Conservation (phyloP, 805 yeast species). For the Sugiyamaella qingdaonensis region DNA sequence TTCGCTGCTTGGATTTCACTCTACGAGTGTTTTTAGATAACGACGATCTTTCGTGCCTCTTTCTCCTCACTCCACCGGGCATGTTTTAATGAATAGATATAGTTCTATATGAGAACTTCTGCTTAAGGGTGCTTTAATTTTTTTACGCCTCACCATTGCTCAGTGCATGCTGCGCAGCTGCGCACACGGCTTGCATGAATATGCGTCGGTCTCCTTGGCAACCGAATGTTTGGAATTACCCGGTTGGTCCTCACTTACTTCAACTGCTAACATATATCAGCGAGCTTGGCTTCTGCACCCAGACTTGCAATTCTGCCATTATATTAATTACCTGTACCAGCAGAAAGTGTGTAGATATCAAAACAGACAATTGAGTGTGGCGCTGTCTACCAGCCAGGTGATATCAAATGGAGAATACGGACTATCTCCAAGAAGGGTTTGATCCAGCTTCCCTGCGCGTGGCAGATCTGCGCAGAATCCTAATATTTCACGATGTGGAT, state of each 20-base stretch:
- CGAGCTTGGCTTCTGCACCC: too few relatives aligned
- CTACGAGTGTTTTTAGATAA: slow-evolving; percentile 66
- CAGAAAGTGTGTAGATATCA: too few relatives aligned
- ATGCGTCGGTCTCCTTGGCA: neutral
- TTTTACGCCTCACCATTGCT: neutral
- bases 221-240: slow-evolving; percentile 1
- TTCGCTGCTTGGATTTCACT: slow-evolving; percentile 63
- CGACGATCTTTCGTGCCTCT: slow-evolving; percentile 75
- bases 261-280: too few relatives aligned
- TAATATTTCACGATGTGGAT: slow-evolving; percentile 57
- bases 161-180: neutral
- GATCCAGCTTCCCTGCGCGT: slow-evolving; percentile 63
- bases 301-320: too few relatives aligned
- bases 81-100: slow-evolving; percentile 17
- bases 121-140: neutral
- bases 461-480: slow-evolving; percentile 63
- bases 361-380: too few relatives aligned
- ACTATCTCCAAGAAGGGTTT: slow-evolving; percentile 41
- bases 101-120: too few relatives aligned
- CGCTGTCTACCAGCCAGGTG: too few relatives aligned
- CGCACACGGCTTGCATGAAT: neutral
- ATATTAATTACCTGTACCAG: too few relatives aligned
- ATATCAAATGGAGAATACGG: neutral
- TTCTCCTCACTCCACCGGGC: slow-evolving; percentile 63
- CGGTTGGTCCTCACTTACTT: neutral